Conservation (phyloP, 257 asterid genomes). For the Cynanchum wilfordii region DNA sequence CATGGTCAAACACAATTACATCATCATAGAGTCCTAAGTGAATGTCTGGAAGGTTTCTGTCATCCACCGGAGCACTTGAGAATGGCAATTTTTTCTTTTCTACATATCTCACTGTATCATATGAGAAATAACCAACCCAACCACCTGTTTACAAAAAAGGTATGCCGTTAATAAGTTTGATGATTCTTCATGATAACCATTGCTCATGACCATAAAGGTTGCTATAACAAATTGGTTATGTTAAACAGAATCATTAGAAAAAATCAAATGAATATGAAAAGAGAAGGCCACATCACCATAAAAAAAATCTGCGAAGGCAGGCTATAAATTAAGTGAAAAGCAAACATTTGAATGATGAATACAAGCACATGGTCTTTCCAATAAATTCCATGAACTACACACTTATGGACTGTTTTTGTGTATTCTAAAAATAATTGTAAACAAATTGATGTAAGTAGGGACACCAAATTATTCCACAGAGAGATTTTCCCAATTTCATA, state of each 20-base stretch:
- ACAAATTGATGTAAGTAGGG: neutral
- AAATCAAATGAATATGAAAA: neutral
- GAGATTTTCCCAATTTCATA: neutral
- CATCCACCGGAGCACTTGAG: slow-evolving; percentile 79
- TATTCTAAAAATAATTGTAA: neutral
- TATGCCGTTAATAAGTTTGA: slow-evolving; percentile 12
- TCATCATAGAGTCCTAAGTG: slow-evolving; percentile 97
- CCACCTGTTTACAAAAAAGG: slow-evolving; percentile 67
- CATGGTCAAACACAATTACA: slow-evolving; percentile 92
- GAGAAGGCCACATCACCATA: neutral
- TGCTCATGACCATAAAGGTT: neutral
- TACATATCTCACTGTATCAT: slow-evolving; percentile 87
- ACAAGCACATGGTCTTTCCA: neutral
- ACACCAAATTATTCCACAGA: neutral
- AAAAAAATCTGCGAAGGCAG: neutral
- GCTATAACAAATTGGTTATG: neutral
- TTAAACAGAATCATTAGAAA: neutral
- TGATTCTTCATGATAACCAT: neutral
- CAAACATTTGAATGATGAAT: neutral
- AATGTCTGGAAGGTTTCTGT: slow-evolving; percentile 85
- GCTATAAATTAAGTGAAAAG: neutral
- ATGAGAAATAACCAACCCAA: slow-evolving; percentile 98
- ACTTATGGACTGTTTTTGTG: neutral
- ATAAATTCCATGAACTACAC: neutral
- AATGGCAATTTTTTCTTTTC: slow-evolving; percentile 92